These are phyloP conservation scores for Cymbopogon flexuosus DNA, from an alignment of 202 grass and related monocot species.

Conservation along the genomic window DNA sequence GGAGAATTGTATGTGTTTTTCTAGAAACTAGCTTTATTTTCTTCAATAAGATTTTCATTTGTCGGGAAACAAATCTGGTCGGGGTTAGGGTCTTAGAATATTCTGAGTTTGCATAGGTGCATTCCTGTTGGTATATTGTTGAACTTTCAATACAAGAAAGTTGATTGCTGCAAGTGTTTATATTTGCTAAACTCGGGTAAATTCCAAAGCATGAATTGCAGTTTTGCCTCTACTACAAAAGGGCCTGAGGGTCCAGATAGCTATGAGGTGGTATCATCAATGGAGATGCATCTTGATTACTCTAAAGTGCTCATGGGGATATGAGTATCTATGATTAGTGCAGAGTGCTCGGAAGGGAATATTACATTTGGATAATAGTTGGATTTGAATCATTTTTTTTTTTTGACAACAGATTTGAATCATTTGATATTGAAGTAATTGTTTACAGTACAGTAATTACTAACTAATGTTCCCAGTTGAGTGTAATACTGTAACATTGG, in stretches of 20 bases:
- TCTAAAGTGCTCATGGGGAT: not conserved
- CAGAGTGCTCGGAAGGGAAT: not conserved
- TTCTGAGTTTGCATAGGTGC: not conserved
- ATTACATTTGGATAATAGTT: not conserved
- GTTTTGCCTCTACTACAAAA: not conserved
- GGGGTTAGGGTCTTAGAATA: not conserved
- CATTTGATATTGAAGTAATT: not conserved
- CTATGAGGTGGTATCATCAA: not conserved
- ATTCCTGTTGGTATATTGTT: not conserved
- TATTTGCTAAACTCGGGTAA: not conserved
- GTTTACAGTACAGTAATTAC: not conserved
- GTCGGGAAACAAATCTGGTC: not conserved
- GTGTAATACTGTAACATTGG: not conserved
- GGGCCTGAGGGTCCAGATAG: not conserved
- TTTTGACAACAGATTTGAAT: no score
- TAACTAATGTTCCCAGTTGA: not conserved
- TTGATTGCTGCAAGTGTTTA: not conserved
- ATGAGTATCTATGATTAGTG: not conserved
- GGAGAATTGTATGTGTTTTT: not conserved
- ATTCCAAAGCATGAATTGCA: not conserved
- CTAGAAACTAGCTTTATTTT: not conserved
- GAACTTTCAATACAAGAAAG: not conserved
- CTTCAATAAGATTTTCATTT: not conserved
- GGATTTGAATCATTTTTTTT: not conserved
- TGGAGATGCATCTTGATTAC: not conserved